Conservation (phyloP, 768 basidiomycete genomes). For the Boletus sensibilis region DNA sequence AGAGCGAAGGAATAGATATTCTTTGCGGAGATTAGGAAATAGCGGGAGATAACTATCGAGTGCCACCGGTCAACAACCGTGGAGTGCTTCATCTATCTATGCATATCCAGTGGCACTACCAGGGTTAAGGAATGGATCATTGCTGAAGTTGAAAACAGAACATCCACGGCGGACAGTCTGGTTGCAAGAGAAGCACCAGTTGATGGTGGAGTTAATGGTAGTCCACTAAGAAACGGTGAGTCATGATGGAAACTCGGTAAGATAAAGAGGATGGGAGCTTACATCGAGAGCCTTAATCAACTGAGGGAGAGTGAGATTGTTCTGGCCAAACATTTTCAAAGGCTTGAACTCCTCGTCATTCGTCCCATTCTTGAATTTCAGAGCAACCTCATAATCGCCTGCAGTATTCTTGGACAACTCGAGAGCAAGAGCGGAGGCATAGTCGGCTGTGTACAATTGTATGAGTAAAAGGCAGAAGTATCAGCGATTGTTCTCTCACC, state of each 20-base stretch:
- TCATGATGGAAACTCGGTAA: background rate
- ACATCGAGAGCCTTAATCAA: constrained; percentile 23
- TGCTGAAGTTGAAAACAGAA: constrained; percentile 31
- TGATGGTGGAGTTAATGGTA: constrained; percentile 31
- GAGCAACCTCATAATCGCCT: constrained; percentile 70
- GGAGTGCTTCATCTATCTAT: background rate
- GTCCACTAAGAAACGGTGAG: constrained; percentile 15
- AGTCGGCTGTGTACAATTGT: constrained; percentile 55
- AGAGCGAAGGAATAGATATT: too few relatives aligned
- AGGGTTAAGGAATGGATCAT: constrained; percentile 28
- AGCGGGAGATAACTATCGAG: too few relatives aligned
- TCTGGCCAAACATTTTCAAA: constrained; percentile 62
- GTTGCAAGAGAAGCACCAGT: constrained; percentile 37
- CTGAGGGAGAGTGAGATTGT: constrained; percentile 22
- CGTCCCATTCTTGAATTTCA: constrained; percentile 85
- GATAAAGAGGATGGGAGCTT: background rate
- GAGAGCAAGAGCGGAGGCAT: constrained; percentile 67
- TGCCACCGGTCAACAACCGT: background rate
- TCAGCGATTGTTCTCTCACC: constrained; percentile 43
- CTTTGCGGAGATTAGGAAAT: background rate
- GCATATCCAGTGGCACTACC: constrained; percentile 22
- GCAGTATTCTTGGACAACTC: constrained; percentile 63
- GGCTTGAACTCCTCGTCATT: constrained; percentile 49
- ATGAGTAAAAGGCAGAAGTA: background rate
- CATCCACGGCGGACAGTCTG: constrained; percentile 33